A percentile compares a stretch with the other conserved stretches of the same genome.
Evolutionary conservation across 305 asterid species (phyloP).

Genomic region (Solanum hybrid): DNA sequence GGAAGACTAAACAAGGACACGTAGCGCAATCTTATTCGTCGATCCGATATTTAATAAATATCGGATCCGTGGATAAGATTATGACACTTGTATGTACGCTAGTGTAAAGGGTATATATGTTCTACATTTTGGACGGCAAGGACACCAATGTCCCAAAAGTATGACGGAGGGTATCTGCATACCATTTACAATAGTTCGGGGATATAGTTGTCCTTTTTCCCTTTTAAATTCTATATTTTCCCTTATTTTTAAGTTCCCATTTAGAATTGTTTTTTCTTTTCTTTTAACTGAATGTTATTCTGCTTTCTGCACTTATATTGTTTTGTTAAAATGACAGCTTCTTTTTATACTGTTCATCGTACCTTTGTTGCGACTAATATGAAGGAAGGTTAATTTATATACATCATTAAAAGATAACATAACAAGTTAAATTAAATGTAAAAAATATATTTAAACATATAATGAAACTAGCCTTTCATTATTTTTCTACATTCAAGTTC

Average conservation of each 20-base stretch:
- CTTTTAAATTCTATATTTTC: neutral
- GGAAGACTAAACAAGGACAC: no score
- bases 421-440: neutral
- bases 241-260: neutral
- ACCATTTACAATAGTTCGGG: no score
- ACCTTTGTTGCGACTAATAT: neutral
- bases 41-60: no score
- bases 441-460: neutral
- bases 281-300: neutral
- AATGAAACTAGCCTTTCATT: neutral
- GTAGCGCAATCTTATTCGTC: no score
- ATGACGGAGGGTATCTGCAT: no score
- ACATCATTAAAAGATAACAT: neutral
- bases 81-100: no score
- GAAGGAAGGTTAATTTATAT: neutral
- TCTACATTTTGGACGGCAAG: no score
- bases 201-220: no score
- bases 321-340: neutral
- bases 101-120: no score
- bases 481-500: neutral
- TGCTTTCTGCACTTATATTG: neutral
- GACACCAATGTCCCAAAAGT: no score
- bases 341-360: neutral
- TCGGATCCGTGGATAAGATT: no score
- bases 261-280: neutral